A percentile compares a stretch with the other conserved stretches of the same genome.
phyloP scores from a whole-genome alignment of 176 grass and related monocot genomes.

The Phoenix dactylifera region DNA sequence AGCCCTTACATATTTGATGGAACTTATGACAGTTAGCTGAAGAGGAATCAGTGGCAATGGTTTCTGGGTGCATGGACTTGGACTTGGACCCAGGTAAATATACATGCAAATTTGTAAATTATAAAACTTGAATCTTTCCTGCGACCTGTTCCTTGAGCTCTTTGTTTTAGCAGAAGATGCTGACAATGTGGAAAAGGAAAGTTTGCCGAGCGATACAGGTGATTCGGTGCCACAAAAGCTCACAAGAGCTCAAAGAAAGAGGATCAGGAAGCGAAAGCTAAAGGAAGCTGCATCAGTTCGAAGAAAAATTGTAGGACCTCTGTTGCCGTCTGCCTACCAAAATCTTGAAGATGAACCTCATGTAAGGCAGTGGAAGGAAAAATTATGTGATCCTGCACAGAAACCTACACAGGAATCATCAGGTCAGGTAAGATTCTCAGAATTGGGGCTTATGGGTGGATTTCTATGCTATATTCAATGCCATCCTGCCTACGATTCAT shows the following conservation, averaged over 20 bases:
- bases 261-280: constrained; percentile 19
- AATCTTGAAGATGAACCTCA: not conserved
- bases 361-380: not conserved
- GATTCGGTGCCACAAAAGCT: constrained; percentile 2
- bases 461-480: no score
- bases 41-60: constrained; percentile 2
- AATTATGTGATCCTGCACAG: not conserved
- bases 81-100: constrained; percentile 10
- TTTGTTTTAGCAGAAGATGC: constrained; percentile 7
- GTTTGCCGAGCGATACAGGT: not conserved
- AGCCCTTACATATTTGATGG: no score
- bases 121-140: not conserved
- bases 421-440: no score
- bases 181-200: constrained; percentile 1
- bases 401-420: no score
- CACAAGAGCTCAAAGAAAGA: constrained; percentile 25
- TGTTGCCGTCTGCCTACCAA: constrained; percentile 4
- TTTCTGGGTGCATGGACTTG: not conserved
- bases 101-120: not conserved
- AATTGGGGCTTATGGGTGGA: no score
- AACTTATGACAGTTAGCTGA: not conserved
- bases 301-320: constrained; percentile 19
- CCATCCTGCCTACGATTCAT: no score
- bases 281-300: constrained; percentile 10
- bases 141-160: not conserved